Evolutionary conservation across 208 protist genomes (phyloP).

Genomic region (Wallacemonas sp.): DNA sequence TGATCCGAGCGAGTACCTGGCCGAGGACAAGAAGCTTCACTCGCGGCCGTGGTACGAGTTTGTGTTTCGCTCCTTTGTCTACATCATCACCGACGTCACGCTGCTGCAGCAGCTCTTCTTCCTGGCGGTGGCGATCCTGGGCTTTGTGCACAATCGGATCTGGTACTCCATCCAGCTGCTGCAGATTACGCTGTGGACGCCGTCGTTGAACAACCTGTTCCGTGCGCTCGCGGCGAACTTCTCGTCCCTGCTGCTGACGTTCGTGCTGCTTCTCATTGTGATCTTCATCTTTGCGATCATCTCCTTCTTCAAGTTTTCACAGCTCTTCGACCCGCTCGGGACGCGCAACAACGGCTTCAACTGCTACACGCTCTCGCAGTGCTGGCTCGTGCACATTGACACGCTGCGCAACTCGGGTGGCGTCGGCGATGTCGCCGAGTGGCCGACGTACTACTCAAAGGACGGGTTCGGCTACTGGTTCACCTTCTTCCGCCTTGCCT

Average conservation of each 20-base stretch:
- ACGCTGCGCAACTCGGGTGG: constrained; percentile 71
- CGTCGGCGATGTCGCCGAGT: constrained; percentile 69
- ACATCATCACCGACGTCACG: constrained; percentile 24
- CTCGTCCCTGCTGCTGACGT: constrained; percentile 49
- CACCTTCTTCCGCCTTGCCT: constrained; percentile 89
- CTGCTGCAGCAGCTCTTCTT: constrained; percentile 46
- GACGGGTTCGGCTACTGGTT: constrained; percentile 82
- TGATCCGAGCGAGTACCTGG: constrained; percentile 26
- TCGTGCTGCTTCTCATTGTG: constrained; percentile 51
- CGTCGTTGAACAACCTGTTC: constrained; percentile 51
- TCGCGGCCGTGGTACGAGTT: constrained; percentile 21
- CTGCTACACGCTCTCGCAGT: constrained; percentile 77
- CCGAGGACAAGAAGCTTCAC: constrained; percentile 17
- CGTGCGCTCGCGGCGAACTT: constrained; percentile 46
- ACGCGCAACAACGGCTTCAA: constrained; percentile 57
- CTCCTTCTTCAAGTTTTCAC: constrained; percentile 61
- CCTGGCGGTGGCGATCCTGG: constrained; percentile 49
- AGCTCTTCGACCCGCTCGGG: constrained; percentile 52
- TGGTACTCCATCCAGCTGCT: constrained; percentile 68
- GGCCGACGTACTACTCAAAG: constrained; percentile 53
- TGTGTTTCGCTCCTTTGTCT: constrained; percentile 21
- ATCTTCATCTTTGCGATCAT: constrained; percentile 64
- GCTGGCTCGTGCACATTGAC: constrained; percentile 75
- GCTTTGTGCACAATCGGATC: constrained; percentile 52
- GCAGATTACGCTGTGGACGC: constrained; percentile 48